Evolutionary conservation across 2,329 filamentous ascomycete species (phyloP), one percentile per base, ranked within the genome.

Genomic region (Claviceps quebecensis): DNA sequence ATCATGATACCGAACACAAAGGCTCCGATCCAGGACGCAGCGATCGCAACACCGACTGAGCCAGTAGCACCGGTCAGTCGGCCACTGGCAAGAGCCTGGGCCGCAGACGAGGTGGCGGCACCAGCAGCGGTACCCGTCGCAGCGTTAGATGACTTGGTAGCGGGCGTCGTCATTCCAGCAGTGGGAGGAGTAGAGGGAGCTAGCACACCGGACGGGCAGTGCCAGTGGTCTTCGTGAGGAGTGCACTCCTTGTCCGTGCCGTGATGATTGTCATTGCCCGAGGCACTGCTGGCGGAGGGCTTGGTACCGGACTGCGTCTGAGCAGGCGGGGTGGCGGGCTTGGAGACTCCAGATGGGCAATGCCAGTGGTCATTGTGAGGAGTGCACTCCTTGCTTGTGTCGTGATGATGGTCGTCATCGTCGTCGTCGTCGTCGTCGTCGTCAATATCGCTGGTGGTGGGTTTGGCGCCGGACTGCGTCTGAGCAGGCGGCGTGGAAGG

Each of bases 171-270:
- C 13, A 46, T n/a, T 17, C 17, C 38, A 46, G 53, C 51, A 47
- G 49, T 37, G 22, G 52, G 49, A 41, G 41, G 29, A 8, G 5
- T 5, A 16, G 49, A 45, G n/a, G 52, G 52, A 19, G 49, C 47
- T 4, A 53, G 37, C 4, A 57, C 54, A n/a, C 56, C 58, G 2
- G 55, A 52, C 11, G 54, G 55, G 47, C 57, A 59, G 50, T 58
- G 53, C 51, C 48, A 54, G 53, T 53, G 47, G 48, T 53, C 48
- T 5, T n/a, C 14, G 39, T 54, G 43, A 17, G 53, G 53, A 2
- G 47, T 51, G 45, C 57, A 57, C 40, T 55, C 51, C 29, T 52
- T 53, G 23, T 34, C 49, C 6, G 37, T 29, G 19, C 34, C 38
- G 39, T 53, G 48, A 17, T 50, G 41, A 34, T 50, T 43, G 19